Percentiles rank a stretch among this genome's conserved stretches.
These are phyloP conservation scores for Aspergillus mulundensis DNA, from an alignment of 495 filamentous ascomycete species.

Conservation along the genomic window DNA sequence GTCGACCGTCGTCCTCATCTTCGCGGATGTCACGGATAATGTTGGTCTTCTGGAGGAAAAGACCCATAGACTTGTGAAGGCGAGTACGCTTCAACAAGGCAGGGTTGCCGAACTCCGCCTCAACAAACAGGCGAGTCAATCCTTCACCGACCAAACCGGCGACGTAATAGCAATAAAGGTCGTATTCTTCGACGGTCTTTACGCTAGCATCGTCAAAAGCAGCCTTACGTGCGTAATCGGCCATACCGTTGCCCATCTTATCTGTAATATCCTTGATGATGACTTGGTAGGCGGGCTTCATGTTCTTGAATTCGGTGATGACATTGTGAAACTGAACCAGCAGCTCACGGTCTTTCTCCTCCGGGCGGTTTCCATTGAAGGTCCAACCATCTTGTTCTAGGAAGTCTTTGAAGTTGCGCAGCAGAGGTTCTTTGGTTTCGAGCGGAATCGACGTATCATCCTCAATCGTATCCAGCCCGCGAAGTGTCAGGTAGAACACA, in stretches of 20 bases:
- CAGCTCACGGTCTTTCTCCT: constrained; percentile 91
- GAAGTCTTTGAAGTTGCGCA: constrained; percentile 73
- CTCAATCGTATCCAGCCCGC: constrained; percentile 93
- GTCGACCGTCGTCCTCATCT: constrained; percentile 77
- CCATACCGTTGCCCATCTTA: constrained; percentile 98
- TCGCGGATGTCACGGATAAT: constrained; percentile 95
- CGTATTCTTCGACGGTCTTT: constrained; percentile 81
- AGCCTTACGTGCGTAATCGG: constrained; percentile 82
- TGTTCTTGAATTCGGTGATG: constrained; percentile 79
- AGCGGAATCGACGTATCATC: constrained; percentile 93
- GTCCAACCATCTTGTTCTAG: constrained; percentile 86
- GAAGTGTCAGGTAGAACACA: constrained; percentile 90
- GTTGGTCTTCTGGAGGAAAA: constrained; percentile 96
- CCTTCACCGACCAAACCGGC: constrained; percentile 96
- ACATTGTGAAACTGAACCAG: constrained; percentile 88
- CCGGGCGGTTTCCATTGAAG: constrained; percentile 76
- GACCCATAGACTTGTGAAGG: constrained; percentile 92
- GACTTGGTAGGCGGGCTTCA: constrained; percentile 76
- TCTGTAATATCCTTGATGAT: constrained; percentile 93
- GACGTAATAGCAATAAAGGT: constrained; percentile 95
- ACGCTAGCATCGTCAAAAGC: constrained; percentile 75
- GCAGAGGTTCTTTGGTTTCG: constrained; percentile 76
- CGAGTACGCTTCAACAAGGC: constrained; percentile 71
- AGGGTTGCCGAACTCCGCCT: constrained; percentile 81
- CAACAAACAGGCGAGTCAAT: constrained; percentile 84